A percentile compares a stretch with the other conserved stretches of the same genome.
phyloP scores from a whole-genome alignment of 176 grass and related monocot species.

The Bolboschoenus planiculmis region DNA sequence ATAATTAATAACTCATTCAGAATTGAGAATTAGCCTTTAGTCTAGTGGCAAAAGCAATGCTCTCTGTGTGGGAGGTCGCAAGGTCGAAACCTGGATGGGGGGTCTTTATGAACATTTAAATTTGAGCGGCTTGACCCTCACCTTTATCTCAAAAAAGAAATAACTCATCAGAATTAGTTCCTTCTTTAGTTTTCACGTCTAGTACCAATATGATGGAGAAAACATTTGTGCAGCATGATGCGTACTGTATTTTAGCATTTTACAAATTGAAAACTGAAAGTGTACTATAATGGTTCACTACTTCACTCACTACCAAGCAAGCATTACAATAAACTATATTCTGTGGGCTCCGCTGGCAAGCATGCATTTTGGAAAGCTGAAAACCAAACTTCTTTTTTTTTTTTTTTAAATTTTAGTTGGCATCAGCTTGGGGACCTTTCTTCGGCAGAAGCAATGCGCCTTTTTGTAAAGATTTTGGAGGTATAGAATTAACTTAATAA shows the following conservation, averaged over 20 bases:
- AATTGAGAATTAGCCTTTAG: too few relatives aligned
- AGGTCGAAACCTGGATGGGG: too few relatives aligned
- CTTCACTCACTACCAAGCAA: background rate
- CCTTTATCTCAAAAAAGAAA: too few relatives aligned
- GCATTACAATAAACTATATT: background rate
- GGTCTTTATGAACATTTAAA: too few relatives aligned
- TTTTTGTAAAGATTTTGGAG: constrained; percentile 99
- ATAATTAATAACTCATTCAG: background rate
- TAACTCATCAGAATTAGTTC: too few relatives aligned
- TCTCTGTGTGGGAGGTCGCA: too few relatives aligned
- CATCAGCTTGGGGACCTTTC: constrained; percentile 88
- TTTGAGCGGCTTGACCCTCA: too few relatives aligned
- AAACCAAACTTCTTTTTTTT: background rate
- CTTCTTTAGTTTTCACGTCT: background rate
- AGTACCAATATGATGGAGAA: background rate
- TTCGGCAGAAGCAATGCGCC: constrained; percentile 83
- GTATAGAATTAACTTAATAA: constrained; percentile 32
- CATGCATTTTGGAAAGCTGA: constrained; percentile 3
- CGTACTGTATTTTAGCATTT: background rate
- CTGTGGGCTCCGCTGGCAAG: background rate
- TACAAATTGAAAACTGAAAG: background rate
- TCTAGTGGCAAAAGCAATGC: too few relatives aligned
- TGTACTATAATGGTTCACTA: background rate
- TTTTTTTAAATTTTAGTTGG: constrained; percentile 51
- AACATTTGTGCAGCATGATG: background rate